These are phyloP conservation scores for Lichtheimia ornata DNA, from an alignment of 371 early-diverging fungal species.

Conservation along the genomic window DNA sequence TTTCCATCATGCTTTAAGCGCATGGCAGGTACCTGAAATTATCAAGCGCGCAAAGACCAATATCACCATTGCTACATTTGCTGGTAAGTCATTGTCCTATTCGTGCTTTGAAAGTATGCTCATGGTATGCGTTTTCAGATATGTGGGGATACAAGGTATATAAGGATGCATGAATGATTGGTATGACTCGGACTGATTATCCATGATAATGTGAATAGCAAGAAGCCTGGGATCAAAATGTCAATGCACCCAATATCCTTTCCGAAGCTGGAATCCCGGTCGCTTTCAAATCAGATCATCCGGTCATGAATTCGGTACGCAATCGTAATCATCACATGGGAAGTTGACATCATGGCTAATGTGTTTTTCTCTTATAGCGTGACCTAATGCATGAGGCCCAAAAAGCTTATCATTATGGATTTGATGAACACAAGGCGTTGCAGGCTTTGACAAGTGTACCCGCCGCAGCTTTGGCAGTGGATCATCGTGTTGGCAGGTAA, in stretches of 20 bases:
- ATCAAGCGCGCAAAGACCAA: constrained; percentile 56
- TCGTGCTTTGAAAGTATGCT: neutral
- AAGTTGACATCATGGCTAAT: neutral
- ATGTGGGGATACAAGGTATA: constrained; percentile 61
- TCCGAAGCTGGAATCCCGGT: constrained; percentile 74
- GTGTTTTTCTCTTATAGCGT: constrained; percentile 30
- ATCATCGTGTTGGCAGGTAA: constrained; percentile 68
- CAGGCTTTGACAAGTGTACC: constrained; percentile 75
- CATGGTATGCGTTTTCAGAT: constrained; percentile 20
- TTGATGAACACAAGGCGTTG: constrained; percentile 63
- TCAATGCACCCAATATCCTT: constrained; percentile 63
- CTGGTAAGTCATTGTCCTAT: constrained; percentile 51
- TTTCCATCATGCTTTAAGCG: constrained; percentile 71
- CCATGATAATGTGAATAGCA: constrained; percentile 15
- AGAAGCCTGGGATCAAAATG: constrained; percentile 76
- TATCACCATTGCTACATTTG: constrained; percentile 73
- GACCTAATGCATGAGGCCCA: constrained; percentile 78
- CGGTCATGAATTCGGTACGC: constrained; percentile 70
- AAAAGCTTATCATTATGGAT: constrained; percentile 78
- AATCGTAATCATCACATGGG: too few relatives aligned
- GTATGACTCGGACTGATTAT: neutral
- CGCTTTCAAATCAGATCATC: constrained; percentile 84
- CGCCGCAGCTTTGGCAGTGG: constrained; percentile 70
- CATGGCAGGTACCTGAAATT: constrained; percentile 61
- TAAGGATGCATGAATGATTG: too few relatives aligned